These are phyloP conservation scores for Eutrema salsugineum DNA, from an alignment of 441 rosid genomes.

Conservation along the genomic window DNA sequence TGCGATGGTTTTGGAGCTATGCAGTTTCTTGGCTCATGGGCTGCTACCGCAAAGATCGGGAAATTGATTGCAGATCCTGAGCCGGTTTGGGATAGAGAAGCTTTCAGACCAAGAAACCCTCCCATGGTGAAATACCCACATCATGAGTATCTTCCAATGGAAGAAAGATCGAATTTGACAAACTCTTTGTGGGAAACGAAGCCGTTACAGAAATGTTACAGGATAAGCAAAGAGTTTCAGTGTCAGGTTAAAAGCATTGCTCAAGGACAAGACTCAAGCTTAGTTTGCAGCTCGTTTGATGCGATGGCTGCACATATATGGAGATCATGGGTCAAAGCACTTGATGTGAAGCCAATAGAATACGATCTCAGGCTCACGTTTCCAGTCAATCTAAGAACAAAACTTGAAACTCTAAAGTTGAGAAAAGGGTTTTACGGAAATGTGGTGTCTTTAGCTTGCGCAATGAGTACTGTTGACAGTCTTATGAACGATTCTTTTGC, in stretches of 20 bases:
- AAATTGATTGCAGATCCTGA: conserved; percentile 45
- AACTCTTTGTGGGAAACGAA: conserved; percentile 59
- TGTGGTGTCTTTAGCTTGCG: conserved; percentile 78
- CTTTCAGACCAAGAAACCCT: conserved; percentile 69
- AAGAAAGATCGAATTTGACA: conserved; percentile 70
- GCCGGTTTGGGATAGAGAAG: conserved; percentile 78
- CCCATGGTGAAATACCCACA: conserved; percentile 60
- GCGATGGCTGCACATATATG: conserved; percentile 89
- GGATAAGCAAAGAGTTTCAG: conserved; percentile 66
- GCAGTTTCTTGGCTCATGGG: conserved; percentile 86
- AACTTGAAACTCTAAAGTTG: conserved; percentile 53
- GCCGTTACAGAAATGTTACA: conserved; percentile 72
- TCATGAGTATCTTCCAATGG: conserved; percentile 61
- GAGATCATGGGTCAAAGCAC: conserved; percentile 91
- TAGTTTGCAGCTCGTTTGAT: conserved; percentile 66
- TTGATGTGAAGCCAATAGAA: conserved; percentile 66
- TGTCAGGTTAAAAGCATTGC: conserved; percentile 54
- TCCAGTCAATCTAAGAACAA: conserved; percentile 73
- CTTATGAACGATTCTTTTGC: conserved; percentile 46
- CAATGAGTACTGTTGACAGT: conserved; percentile 53
- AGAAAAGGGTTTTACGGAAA: conserved; percentile 79
- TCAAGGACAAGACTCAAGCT: conserved; percentile 37
- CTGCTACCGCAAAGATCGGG: conserved; percentile 62
- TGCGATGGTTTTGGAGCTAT: conserved; percentile 93
- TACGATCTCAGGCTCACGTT: conserved; percentile 78